A percentile compares a stretch with the other conserved stretches of the same genome.
phyloP scores from a whole-genome alignment of 2,329 filamentous ascomycete genomes.

The Pezicula carpinea region DNA sequence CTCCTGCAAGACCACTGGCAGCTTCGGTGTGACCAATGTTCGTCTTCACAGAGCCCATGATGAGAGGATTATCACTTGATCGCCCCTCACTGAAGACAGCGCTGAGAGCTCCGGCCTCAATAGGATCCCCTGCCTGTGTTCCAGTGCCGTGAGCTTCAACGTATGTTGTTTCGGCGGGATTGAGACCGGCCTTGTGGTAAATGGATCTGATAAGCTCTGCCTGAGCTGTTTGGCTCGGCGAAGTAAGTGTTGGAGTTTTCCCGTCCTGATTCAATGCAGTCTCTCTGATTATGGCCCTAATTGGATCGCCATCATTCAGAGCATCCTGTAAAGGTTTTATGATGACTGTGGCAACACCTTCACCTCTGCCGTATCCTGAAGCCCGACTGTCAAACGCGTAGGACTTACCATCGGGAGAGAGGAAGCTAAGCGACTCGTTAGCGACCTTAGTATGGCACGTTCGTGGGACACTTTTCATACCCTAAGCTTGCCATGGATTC shows the following conservation, averaged over 20 bases:
- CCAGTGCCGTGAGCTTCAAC: constrained; percentile 19
- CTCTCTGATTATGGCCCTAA: constrained; percentile 39
- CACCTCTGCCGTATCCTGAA: constrained; percentile 60
- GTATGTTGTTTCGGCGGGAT: constrained; percentile 2
- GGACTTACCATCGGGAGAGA: constrained; percentile 14
- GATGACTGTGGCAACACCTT: constrained; percentile 55
- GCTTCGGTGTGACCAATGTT: constrained; percentile 27
- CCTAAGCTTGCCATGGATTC: constrained; percentile 23
- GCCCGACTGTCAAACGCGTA: constrained; percentile 51
- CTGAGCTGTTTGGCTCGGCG: constrained; percentile 41
- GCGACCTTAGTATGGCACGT: constrained; percentile 30
- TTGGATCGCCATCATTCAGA: constrained; percentile 35
- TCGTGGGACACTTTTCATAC: not conserved
- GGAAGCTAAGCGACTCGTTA: constrained; percentile 8
- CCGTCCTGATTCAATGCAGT: constrained; percentile 42
- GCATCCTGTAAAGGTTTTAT: constrained; percentile 51
- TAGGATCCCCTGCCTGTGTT: constrained; percentile 23
- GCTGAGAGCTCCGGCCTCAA: constrained; percentile 21
- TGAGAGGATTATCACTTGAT: constrained; percentile 1
- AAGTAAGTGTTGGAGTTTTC: constrained; percentile 38
- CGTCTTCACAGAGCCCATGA: constrained; percentile 21
- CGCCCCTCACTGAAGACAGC: constrained; percentile 15
- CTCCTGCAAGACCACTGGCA: constrained; percentile 28
- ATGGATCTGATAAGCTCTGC: constrained; percentile 16
- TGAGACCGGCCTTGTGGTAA: constrained; percentile 13